Conservation (phyloP, 805 yeast genomes). For the Lachancea waltii region DNA sequence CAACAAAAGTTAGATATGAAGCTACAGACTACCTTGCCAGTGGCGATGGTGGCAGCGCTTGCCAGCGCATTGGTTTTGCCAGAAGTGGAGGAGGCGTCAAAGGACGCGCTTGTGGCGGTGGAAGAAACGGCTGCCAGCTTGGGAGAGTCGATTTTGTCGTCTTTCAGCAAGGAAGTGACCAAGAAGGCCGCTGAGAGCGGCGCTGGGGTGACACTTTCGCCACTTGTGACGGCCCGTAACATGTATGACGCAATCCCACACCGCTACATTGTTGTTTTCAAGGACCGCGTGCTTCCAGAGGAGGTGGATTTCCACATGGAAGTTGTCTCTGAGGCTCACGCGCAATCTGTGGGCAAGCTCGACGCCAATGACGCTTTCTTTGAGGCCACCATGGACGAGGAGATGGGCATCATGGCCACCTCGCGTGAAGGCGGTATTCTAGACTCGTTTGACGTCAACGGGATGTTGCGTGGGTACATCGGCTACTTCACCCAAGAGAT, state of each 20-base stretch:
- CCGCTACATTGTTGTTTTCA: constrained; percentile 82
- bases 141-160: constrained; percentile 12
- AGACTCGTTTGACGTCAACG: constrained; percentile 55
- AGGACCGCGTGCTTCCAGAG: constrained; percentile 49
- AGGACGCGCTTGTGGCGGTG: constrained; percentile 36
- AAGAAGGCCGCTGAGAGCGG: constrained; percentile 9
- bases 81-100: constrained; percentile 33
- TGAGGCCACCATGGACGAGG: constrained; percentile 22
- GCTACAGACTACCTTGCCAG: constrained; percentile 26
- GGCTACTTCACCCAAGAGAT: constrained; percentile 77
- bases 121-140: constrained; percentile 9
- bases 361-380: constrained; percentile 37
- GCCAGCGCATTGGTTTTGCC: constrained; percentile 62
- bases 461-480: constrained; percentile 65
- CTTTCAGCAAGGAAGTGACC: constrained; percentile 9
- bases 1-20: too few relatives aligned
- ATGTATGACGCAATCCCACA: constrained; percentile 50
- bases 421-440: constrained; percentile 45
- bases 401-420: too few relatives aligned
- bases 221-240: constrained; percentile 42
- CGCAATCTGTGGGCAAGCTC: constrained; percentile 35
- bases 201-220: constrained; percentile 32
- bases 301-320: constrained; percentile 59
- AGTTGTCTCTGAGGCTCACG: constrained; percentile 54
- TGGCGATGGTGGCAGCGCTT: constrained; percentile 34